Base-by-base conservation (phyloP, 2,329 filamentous ascomycete genomes). In the Ascochyta lentis region DNA sequence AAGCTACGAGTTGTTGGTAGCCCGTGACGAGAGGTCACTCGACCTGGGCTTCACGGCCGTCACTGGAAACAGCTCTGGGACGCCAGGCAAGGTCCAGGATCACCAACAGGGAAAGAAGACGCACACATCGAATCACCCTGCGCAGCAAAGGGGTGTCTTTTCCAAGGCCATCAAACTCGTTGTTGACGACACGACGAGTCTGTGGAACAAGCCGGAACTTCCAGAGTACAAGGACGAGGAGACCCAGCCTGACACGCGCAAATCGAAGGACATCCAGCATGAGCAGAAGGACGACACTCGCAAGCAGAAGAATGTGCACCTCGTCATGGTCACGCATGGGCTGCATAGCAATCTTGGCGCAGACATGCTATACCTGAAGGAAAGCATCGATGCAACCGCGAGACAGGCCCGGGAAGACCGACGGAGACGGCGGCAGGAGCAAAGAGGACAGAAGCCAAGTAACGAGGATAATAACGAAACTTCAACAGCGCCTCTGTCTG, bases 311-410 rank as follows among this genome's bases (percentile, higher is more conserved):
- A 94, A 89, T 62, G 82, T 99, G 2, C 95, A 99, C 72, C 80
- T 99, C 38, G 95, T 99, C 23, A 83, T 99, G 31, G 78, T 99
- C 45, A 98, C 95, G 0, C 95, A 99, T 78, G 95, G 95, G 0
- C 77, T 99, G 60, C 95, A 99, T 75, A 96, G 94, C 76, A 99
- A 99, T 73, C 82, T 97, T 12, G 92, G 95, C 5, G 90, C 92
- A 22, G 95, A 99, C 73, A 96, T 99, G 95, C 81, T 99, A 19
- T 99, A 91, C 72, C 79, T 99, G 74, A 99, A 99, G 72, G 95
- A 99, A 77, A 96, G 92, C 75, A 98, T 99, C 59, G 95, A 99
- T 77, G 86, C 87, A 26, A 88, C 91, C 3, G 89, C 89, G 4
- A 88, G 81, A 66, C 87, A 94, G 71, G 89, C 91, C 26, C 88